Base-by-base conservation (phyloP, 2,329 filamentous ascomycete species). In the Talaromyces rugulosus region DNA sequence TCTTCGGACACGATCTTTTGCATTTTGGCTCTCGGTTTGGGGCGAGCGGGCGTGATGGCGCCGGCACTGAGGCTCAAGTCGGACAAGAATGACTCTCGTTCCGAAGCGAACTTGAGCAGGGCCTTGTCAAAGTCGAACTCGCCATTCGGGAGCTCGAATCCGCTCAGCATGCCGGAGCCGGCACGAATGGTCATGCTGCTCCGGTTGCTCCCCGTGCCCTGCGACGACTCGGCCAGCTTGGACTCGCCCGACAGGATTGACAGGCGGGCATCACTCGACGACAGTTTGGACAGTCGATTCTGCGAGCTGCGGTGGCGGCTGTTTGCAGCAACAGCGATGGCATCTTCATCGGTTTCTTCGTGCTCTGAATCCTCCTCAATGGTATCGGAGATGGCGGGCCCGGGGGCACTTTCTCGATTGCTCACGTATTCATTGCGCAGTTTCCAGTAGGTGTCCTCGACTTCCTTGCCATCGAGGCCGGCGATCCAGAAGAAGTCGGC, bases 121-220 rank as follows among this genome's bases (percentile, higher is more conserved):
- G 95, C 94, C 71, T 90, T 88, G 73, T 98, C 95, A 71, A 99
- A 99, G 75, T 98, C 95, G 71, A 91, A 92, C 72, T 96, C 92
- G 62, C 78, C 85, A 33, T 86, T 75, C 30, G 75, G 70, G 5
- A 40, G 23, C 42, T 62, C 59, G 5, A 74, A 72, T 6, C 73
- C 72, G n/a, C 69, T 71, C 27, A 74, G 75, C 23, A 73, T 64
- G 3, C 74, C 72, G 16, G 70, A 68, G 7, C 68, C 64, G 44
- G 72, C 72, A 67, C 82, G 84, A 70, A 89, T 86, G 18, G 86
- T 89, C 58, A 84, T 76, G 72, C 86, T 88, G 74, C 86, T 88
- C 62, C 86, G 79, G 67, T 87, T 88, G 36, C 33, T 40, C 50
- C 54, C 54, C n/a, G 82, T 75, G 44, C 80, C 78, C 59, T 77